These are phyloP conservation scores for Brasenia schreberi DNA, from an alignment of 164 flowering plant genomes.

Conservation along the genomic window DNA sequence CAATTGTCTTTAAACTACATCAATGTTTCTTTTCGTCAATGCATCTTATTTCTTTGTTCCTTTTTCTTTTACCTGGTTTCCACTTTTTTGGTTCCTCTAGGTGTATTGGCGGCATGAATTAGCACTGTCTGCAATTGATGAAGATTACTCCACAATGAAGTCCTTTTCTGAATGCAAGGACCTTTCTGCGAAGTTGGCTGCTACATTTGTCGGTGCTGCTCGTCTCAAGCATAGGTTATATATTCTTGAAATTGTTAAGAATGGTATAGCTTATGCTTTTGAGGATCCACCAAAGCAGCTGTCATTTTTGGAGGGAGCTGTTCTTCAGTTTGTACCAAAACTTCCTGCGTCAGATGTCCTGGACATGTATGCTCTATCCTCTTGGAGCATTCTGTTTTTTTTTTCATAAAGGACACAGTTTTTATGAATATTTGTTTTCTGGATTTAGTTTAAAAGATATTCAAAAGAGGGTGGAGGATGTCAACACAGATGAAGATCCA, in stretches of 20 bases:
- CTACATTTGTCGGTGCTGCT: slow-evolving; percentile 61
- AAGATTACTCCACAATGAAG: slow-evolving; percentile 30
- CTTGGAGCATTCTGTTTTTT: neutral
- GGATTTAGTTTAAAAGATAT: slow-evolving; percentile 59
- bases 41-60: neutral
- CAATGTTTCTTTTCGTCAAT: neutral
- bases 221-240: slow-evolving; percentile 68
- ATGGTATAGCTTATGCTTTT: slow-evolving; percentile 75
- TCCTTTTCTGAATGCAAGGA: slow-evolving; percentile 58
- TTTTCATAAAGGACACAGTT: neutral
- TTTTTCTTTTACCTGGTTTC: neutral
- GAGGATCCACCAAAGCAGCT: slow-evolving; percentile 62
- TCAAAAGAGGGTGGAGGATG: slow-evolving; percentile 51
- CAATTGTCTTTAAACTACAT: too few relatives aligned
- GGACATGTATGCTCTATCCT: slow-evolving; percentile 52
- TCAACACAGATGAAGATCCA: slow-evolving; percentile 88
- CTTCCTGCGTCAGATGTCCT: slow-evolving; percentile 59
- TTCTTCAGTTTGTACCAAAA: slow-evolving; percentile 70
- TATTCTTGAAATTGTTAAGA: slow-evolving; percentile 58
- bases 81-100: slow-evolving; percentile 15
- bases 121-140: slow-evolving; percentile 28
- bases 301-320: slow-evolving; percentile 62
- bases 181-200: slow-evolving; percentile 72
- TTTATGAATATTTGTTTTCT: slow-evolving; percentile 1
- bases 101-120: slow-evolving; percentile 45